A percentile compares a stretch with the other conserved stretches of the same genome.
Evolutionary conservation across 2,329 filamentous ascomycete species (phyloP).

Genomic region (Dothistroma pini): DNA sequence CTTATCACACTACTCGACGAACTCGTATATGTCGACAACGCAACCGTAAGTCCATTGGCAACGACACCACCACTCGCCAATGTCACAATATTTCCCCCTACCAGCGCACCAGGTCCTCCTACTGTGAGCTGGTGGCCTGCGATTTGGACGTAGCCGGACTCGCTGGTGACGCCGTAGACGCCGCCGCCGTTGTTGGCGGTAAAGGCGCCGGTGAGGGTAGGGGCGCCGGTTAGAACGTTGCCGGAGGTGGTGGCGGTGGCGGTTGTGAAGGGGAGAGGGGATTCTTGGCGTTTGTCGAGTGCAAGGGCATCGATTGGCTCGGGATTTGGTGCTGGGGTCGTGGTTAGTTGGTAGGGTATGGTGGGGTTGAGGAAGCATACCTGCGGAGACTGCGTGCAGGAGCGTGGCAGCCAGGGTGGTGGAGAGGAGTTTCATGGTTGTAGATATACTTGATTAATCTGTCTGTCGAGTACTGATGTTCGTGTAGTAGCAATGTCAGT

Average conservation of each 20-base stretch:
- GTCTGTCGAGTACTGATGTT: not conserved
- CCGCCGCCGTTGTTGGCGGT: conserved; percentile 15
- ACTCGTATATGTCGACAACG: conserved; percentile 1
- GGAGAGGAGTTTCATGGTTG: conserved; percentile 12
- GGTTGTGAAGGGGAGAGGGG: conserved; percentile 2
- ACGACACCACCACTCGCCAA: conserved; percentile 11
- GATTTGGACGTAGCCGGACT: conserved; percentile 12
- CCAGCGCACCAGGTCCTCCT: conserved; percentile 14
- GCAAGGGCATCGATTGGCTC: not conserved
- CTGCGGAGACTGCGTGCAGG: conserved; percentile 10
- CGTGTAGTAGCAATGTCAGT: not conserved
- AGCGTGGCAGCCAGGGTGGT: conserved; percentile 5
- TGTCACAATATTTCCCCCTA: conserved; percentile 14
- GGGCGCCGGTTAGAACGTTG: not conserved
- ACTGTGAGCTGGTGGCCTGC: conserved; percentile 22
- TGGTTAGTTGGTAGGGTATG: no score
- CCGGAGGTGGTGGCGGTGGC: not conserved
- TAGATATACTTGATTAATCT: conserved; percentile 9
- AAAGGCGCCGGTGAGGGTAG: conserved; percentile 15
- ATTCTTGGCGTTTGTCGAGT: not conserved
- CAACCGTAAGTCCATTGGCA: conserved; percentile 7
- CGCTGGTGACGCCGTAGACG: conserved; percentile 18
- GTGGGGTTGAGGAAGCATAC: no score
- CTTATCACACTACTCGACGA: not conserved
- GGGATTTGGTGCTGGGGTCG: conserved; percentile 3